These are phyloP conservation scores for Malus hybrid DNA, from an alignment of 331 rosid genomes.

Conservation along the genomic window DNA sequence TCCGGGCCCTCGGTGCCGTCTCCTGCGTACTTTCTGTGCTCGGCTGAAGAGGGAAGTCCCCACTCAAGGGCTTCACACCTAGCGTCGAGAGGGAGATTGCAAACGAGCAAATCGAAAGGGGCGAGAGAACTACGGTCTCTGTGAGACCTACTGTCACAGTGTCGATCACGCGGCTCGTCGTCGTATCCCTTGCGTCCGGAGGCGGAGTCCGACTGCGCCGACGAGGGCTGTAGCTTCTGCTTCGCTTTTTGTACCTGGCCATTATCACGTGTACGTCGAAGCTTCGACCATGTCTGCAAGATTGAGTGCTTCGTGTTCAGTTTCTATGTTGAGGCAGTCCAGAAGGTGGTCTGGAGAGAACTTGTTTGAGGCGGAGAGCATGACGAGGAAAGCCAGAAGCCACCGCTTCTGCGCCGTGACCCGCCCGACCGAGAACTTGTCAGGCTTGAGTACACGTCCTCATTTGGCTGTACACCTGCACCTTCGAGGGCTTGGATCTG, in stretches of 20 bases:
- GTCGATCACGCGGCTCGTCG: slow-evolving; percentile 58
- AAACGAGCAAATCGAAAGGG: slow-evolving; percentile 89
- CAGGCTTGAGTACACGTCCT: too few species aligned
- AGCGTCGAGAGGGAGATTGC: slow-evolving; percentile 91
- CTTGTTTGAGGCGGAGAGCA: slow-evolving; percentile 28
- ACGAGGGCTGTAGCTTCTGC: slow-evolving; percentile 89
- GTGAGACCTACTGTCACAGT: slow-evolving; percentile 48
- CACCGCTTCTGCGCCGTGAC: too few species aligned
- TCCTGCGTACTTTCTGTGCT: too few species aligned
- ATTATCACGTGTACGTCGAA: slow-evolving; percentile 83
- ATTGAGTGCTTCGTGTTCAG: slow-evolving; percentile 92
- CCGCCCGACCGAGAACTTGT: too few species aligned
- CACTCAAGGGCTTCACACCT: slow-evolving; percentile 24
- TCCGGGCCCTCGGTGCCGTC: too few species aligned
- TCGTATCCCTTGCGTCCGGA: slow-evolving; percentile 69
- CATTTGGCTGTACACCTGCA: too few species aligned
- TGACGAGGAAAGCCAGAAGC: too few species aligned
- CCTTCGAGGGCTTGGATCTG: too few species aligned
- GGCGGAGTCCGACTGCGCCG: slow-evolving; percentile 79
- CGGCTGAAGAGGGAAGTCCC: too few species aligned
- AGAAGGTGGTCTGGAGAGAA: slow-evolving; percentile 66
- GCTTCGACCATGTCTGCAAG: slow-evolving; percentile 83
- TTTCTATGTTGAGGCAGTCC: slow-evolving; percentile 51
- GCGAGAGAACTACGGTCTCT: slow-evolving; percentile 90
- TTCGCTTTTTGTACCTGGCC: slow-evolving; percentile 81